Base-by-base conservation (phyloP, 108 stramenopile genomes). In the Pseudonitzschia delicatissima region DNA sequence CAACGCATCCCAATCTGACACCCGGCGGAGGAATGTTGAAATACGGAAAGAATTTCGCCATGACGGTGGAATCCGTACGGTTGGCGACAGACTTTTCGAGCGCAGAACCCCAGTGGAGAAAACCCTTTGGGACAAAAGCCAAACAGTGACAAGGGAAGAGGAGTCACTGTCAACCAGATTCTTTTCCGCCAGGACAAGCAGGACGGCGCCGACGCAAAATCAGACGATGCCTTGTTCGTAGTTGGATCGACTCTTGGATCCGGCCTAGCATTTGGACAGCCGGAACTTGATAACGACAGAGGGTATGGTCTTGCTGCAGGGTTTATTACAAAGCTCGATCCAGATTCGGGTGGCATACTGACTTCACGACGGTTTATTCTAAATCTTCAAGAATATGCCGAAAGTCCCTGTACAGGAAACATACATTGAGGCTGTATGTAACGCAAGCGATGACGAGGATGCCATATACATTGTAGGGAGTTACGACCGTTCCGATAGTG, bases 401-500 rank as follows among this genome's bases (percentile, higher is more conserved):
- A 36, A 26, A 37, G 5, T 34, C 11, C 6, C 66, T 31, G 12
- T 55, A 27, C 29, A 8, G 31, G 53, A 55, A 20, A 71, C 70
- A 12, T 71, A 53, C 26, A 55, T 71, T 31, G 70, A 71, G 40
- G 62, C 70, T 12, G 44, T 71, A 11, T 71, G 70, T 37, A 31
- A 34, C 18, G 53, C 20, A 20, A 37, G 18, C 45, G 32, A 20
- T 4, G 49, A 45, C 15, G 39, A 61, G 0, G 44, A 49, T 11
- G 39, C 37, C 29, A 29, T 71, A 1, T 71, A 45, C 51, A 53
- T 71, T 29, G 70, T 45, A 0, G 70, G 70, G 29, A 27, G 44
- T 23, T 64, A 71, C 40, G 12, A 4, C 60, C 36, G 60, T 23
- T 1, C 29, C 33, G 29, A 3, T n/a, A n/a, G n/a, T n/a, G n/a